A percentile compares a stretch with the other conserved stretches of the same genome.
phyloP scores from a whole-genome alignment of 108 stramenopile species.

The Aurantiochytrium sp. region DNA sequence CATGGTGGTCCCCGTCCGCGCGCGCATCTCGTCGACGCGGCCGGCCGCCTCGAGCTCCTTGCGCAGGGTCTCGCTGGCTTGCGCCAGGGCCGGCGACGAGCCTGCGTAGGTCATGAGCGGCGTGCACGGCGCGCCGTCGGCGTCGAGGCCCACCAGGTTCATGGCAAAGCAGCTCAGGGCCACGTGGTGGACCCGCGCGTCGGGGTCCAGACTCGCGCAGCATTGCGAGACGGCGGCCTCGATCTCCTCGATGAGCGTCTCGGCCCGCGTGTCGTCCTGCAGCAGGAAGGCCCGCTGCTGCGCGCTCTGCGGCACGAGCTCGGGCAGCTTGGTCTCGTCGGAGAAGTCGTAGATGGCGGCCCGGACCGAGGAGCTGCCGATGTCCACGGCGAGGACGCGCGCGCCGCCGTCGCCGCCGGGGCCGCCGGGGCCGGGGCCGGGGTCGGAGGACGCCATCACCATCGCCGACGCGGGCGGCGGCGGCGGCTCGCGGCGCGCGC shows the following conservation, averaged over 20 bases:
- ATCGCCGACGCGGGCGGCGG: too few relatives aligned
- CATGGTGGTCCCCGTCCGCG: background rate
- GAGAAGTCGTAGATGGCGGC: background rate
- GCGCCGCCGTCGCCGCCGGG: background rate
- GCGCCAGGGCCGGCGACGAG: background rate
- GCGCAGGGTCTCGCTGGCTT: background rate
- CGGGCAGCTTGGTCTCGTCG: background rate
- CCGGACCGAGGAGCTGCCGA: background rate
- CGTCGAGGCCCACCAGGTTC: background rate
- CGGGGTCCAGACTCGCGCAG: background rate
- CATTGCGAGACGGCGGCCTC: background rate
- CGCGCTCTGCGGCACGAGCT: background rate
- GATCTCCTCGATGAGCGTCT: background rate
- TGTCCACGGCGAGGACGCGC: background rate
- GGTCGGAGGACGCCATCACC: too few relatives aligned
- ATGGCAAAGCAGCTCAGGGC: background rate
- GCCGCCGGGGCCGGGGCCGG: too few relatives aligned
- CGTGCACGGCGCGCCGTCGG: background rate
- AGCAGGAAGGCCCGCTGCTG: background rate
- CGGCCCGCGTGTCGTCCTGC: background rate
- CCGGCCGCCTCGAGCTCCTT: background rate
- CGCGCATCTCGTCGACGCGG: background rate
- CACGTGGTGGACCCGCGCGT: background rate
- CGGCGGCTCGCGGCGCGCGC: too few relatives aligned
- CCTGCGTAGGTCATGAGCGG: background rate